A percentile compares a stretch with the other conserved stretches of the same genome.
These are phyloP conservation scores for Prunus mira DNA, from an alignment of 306 rosid genomes.

Conservation along the genomic window DNA sequence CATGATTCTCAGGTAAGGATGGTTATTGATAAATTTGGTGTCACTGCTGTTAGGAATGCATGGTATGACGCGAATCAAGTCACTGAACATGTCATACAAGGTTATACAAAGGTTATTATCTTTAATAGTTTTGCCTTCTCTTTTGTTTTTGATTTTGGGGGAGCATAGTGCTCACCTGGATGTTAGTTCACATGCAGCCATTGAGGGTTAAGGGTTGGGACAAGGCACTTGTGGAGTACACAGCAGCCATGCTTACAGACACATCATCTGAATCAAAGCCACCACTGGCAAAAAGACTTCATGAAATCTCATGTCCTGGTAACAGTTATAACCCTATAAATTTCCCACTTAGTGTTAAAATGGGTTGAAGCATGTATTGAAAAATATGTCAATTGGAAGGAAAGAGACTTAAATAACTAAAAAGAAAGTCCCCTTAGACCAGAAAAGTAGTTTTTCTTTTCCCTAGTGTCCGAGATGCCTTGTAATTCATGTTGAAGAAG, in stretches of 20 bases:
- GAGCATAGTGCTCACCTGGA: conserved; percentile 31
- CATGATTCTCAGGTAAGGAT: conserved; percentile 55
- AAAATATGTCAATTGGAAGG: neutral
- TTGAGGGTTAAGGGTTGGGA: conserved; percentile 88
- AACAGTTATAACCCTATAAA: conserved; percentile 24
- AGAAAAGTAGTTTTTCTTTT: too few species aligned
- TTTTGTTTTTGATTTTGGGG: neutral
- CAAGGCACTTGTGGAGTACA: conserved; percentile 78
- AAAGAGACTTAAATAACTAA: too few species aligned
- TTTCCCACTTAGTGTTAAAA: conserved; percentile 5
- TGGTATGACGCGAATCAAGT: conserved; percentile 75
- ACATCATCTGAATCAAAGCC: conserved; percentile 59
- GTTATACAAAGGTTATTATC: conserved; percentile 74
- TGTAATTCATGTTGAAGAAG: neutral
- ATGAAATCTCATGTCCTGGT: conserved; percentile 90
- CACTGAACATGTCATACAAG: conserved; percentile 55
- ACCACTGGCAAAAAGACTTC: conserved; percentile 58
- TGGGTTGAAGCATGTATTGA: neutral
- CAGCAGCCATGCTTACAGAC: conserved; percentile 77
- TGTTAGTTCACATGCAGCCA: conserved; percentile 59
- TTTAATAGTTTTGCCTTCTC: conserved; percentile 6
- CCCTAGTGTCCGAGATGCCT: too few species aligned
- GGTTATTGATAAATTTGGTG: conserved; percentile 67
- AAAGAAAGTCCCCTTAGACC: too few species aligned
- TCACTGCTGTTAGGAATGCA: conserved; percentile 70